Evolutionary conservation across 1,139 yeast genomes (phyloP).

Genomic region (Debaryomycetaceae sp.): DNA sequence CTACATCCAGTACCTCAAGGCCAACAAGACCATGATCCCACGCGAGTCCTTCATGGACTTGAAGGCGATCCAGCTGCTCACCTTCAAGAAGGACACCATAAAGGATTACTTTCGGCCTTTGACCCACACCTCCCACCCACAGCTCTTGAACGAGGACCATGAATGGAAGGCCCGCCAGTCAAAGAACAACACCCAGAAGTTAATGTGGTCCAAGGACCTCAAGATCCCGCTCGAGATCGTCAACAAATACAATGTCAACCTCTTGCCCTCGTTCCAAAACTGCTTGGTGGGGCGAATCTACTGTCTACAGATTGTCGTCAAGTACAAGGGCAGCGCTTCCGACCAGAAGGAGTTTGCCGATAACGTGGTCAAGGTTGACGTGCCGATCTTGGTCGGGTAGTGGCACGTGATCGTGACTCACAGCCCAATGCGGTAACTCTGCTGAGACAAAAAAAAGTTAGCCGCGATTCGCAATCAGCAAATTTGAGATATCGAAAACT

Average conservation of each 20-base stretch:
- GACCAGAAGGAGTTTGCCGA: slow-evolving; percentile 33
- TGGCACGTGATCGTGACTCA: slow-evolving; percentile 10
- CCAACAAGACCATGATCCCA: slow-evolving; percentile 29
- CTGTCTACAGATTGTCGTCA: slow-evolving; percentile 37
- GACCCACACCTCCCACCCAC: slow-evolving; percentile 19
- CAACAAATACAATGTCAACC: slow-evolving; percentile 37
- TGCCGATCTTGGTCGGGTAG: slow-evolving; percentile 41
- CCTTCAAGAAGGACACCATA: slow-evolving; percentile 39
- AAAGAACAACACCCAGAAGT: slow-evolving; percentile 10
- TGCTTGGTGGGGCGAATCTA: slow-evolving; percentile 43
- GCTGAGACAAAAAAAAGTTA: slow-evolving; percentile 17
- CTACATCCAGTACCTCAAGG: slow-evolving; percentile 32
- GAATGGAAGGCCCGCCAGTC: slow-evolving; percentile 28
- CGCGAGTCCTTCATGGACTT: slow-evolving; percentile 33
- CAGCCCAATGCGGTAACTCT: slow-evolving; percentile 29
- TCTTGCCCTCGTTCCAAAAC: slow-evolving; percentile 41
- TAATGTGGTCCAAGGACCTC: slow-evolving; percentile 28
- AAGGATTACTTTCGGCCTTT: slow-evolving; percentile 32
- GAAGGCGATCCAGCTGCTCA: slow-evolving; percentile 35
- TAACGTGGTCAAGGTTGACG: slow-evolving; percentile 33
- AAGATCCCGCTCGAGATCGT: slow-evolving; percentile 26
- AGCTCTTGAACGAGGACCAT: slow-evolving; percentile 17
- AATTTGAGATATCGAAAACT: slow-evolving; percentile 7
- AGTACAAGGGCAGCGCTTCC: slow-evolving; percentile 33
- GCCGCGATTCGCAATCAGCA: slow-evolving; percentile 40